These are phyloP conservation scores for Torrubiella hemipterigena DNA, from an alignment of 2,329 filamentous ascomycete genomes.

Conservation along the genomic window DNA sequence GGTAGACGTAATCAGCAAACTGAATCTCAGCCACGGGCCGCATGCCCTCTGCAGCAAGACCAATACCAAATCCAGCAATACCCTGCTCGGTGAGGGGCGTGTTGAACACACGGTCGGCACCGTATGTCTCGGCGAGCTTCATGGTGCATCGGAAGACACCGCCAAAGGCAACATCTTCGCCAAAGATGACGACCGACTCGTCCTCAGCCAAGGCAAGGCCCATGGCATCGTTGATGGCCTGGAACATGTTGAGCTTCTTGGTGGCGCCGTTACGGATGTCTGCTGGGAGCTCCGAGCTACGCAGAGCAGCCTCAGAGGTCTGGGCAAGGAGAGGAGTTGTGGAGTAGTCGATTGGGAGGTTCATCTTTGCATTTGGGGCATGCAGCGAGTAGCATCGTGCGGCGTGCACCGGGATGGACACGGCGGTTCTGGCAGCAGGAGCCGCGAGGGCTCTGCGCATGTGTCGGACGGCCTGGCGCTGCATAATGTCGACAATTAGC, in stretches of 20 bases:
- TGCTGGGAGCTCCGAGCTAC: conserved; percentile 58
- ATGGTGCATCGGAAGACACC: conserved; percentile 93
- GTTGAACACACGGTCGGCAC: conserved; percentile 85
- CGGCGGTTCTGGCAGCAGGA: conserved; percentile 3
- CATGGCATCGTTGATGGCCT: conserved; percentile 84
- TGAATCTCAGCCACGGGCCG: conserved; percentile 89
- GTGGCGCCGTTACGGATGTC: conserved; percentile 57
- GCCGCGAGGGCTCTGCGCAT: conserved; percentile 15
- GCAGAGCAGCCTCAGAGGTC: conserved; percentile 58
- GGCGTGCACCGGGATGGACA: conserved; percentile 4
- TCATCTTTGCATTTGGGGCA: conserved; percentile 55
- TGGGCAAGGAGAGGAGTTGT: conserved; percentile 74
- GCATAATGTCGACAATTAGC: conserved; percentile 20
- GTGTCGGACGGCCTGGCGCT: conserved; percentile 18
- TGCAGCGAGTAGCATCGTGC: conserved; percentile 38
- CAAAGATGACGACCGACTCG: conserved; percentile 81
- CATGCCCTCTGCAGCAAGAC: conserved; percentile 82
- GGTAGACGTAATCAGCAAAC: conserved; percentile 89
- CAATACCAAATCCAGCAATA: conserved; percentile 87
- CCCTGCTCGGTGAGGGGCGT: conserved; percentile 91
- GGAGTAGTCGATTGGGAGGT: conserved; percentile 78
- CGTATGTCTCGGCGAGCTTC: conserved; percentile 80
- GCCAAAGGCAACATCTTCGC: conserved; percentile 93
- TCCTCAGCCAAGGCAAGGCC: conserved; percentile 71
- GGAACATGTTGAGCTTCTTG: conserved; percentile 85